These are phyloP conservation scores for Boletellus sp. DNA, from an alignment of 768 basidiomycete species.

Conservation along the genomic window DNA sequence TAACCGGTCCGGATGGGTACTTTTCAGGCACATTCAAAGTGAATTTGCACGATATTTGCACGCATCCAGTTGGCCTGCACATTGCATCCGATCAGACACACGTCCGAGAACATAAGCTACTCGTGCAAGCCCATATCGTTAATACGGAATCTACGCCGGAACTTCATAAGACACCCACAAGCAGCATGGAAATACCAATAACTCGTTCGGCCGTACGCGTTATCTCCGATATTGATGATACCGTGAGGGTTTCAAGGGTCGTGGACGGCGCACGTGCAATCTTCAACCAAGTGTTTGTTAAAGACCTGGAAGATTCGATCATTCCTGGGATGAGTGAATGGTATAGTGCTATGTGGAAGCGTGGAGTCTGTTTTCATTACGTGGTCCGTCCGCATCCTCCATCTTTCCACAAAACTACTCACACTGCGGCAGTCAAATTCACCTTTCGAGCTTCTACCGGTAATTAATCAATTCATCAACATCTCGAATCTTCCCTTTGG, in stretches of 20 bases:
- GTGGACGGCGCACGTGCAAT: conserved; percentile 72
- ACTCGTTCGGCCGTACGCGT: conserved; percentile 67
- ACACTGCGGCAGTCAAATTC: conserved; percentile 68
- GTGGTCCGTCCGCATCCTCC: conserved; percentile 53
- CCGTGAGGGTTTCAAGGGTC: conserved; percentile 67
- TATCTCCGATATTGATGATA: conserved; percentile 94
- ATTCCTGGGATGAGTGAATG: conserved; percentile 83
- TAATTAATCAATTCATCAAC: conserved; percentile 71
- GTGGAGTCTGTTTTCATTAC: conserved; percentile 82
- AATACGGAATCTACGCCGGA: conserved; percentile 38
- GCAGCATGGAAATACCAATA: conserved; percentile 42
- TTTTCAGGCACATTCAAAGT: conserved; percentile 65
- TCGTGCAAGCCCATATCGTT: conserved; percentile 49
- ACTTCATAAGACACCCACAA: conserved; percentile 34
- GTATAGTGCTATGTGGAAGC: conserved; percentile 65
- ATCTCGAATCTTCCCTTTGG: conserved; percentile 68
- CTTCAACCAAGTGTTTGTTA: conserved; percentile 91
- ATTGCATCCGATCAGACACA: conserved; percentile 52
- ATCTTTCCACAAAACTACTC: not conserved
- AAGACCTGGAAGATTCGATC: conserved; percentile 70
- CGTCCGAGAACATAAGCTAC: conserved; percentile 45
- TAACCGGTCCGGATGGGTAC: conserved; percentile 65
- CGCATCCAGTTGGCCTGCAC: conserved; percentile 54
- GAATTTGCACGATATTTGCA: conserved; percentile 64
- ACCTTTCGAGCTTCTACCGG: conserved; percentile 79